Evolutionary conservation across 495 filamentous ascomycete species (phyloP), one percentile per base, ranked within the genome.

Genomic region (Collariella sp.): DNA sequence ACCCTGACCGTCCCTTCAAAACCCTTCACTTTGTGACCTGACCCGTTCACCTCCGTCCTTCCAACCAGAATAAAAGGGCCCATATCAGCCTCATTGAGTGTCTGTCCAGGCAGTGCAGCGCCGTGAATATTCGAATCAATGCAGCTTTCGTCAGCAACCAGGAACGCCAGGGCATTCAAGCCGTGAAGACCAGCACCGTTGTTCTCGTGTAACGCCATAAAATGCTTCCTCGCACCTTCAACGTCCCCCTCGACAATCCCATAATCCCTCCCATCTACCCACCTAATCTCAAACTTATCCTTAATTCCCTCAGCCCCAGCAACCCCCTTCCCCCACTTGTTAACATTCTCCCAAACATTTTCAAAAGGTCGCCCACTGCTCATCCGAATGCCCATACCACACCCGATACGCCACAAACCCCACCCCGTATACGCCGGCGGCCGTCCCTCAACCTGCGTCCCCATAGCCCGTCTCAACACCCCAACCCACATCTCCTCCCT

Each of bases 341-440:
- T 34, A 0, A 54, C 50, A 46, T 57, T 46, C n/a, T 9, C 18
- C 29, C 29, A n/a, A 61, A 61, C 33, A 15, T 31, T 11, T 23
- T 15, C 22, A 51, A 2, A 47, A 61, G 58, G 18, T 2, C 19
- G 13, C 29, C 59, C 59, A 61, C 22, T 58, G 22, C 1, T 41
- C 55, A 5, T 49, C 54, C 9, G 50, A 51, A 16, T 51, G 46
- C 0, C 46, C 45, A 38, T 57, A 52, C 11, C n/a, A 52, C n/a
- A 61, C 2, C 34, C 55, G 50, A 46, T 61, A 61, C 23, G 13
- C 59, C 5, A 61, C 51, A 43, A 55, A 1, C 59, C 59, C 59
- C 59, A 61, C 38, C 41, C 50, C n/a, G 12, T 18, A 45, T 50
- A 41, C 38, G 18, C 5, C 7, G 47, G 34, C 23, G 29, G 5